These are phyloP conservation scores for Thelonectria discophora DNA, from an alignment of 2,329 filamentous ascomycete species.

Conservation along the genomic window DNA sequence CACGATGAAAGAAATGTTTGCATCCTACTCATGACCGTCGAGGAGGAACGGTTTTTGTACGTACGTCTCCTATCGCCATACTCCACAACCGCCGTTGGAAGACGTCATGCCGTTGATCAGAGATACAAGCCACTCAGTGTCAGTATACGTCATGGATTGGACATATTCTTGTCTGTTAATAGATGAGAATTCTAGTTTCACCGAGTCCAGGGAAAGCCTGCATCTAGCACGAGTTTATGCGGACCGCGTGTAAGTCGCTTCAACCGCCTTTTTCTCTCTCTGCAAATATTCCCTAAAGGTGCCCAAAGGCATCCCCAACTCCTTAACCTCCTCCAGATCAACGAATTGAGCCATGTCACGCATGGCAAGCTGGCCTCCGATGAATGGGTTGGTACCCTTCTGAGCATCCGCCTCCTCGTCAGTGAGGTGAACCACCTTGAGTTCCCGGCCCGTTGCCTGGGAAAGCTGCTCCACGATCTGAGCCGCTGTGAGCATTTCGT, in stretches of 20 bases:
- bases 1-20: not conserved
- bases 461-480: conserved; percentile 50
- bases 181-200: not conserved
- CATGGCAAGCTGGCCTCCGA: conserved; percentile 49
- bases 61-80: not conserved
- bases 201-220: not conserved
- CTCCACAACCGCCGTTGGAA: conserved; percentile 44
- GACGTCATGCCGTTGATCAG: conserved; percentile 40
- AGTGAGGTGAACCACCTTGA: conserved; percentile 51
- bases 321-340: conserved; percentile 47
- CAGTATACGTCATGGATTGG: conserved; percentile 34
- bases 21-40: not conserved
- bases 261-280: conserved; percentile 48
- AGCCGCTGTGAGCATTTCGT: conserved; percentile 50
- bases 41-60: not conserved
- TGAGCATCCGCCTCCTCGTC: conserved; percentile 52
- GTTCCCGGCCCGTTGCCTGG: conserved; percentile 44
- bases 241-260: conserved; percentile 40
- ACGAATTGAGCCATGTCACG: conserved; percentile 48
- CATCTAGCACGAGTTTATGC: not conserved
- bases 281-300: conserved; percentile 55
- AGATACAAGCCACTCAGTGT: conserved; percentile 8
- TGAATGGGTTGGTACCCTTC: conserved; percentile 49
- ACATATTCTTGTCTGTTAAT: too few relatives aligned
- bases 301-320: conserved; percentile 53